Percentiles rank a stretch among this genome's conserved stretches.
phyloP scores from a whole-genome alignment of 192 early-diverging fungal genomes.

The Umbelopsis isabellina region DNA sequence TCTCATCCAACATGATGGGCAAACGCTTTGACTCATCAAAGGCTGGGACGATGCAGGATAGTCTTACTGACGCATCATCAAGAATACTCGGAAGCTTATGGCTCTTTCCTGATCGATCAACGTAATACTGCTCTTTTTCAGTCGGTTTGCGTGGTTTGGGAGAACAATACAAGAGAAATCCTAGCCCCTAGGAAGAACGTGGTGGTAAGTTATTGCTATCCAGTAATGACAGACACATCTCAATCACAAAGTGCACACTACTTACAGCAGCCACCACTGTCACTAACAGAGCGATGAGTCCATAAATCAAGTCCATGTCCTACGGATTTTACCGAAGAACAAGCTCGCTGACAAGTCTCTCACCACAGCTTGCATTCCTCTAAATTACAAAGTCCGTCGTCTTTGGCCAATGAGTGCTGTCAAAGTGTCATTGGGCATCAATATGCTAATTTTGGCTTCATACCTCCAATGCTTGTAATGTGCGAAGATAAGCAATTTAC shows the following conservation, averaged over 20 bases:
- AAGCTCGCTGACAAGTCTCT: background rate
- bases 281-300: background rate
- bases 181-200: conserved; percentile 35
- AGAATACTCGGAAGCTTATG: conserved; percentile 48
- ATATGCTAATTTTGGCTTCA: background rate
- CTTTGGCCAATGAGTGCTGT: conserved; percentile 1
- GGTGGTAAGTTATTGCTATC: background rate
- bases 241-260: background rate
- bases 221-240: too few relatives aligned
- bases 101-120: conserved; percentile 36
- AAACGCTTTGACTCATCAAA: conserved; percentile 89
- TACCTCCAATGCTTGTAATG: background rate
- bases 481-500: background rate
- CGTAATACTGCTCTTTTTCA: conserved; percentile 57
- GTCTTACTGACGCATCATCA: conserved; percentile 51
- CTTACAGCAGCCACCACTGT: background rate
- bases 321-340: conserved; percentile 14
- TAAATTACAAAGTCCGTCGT: background rate
- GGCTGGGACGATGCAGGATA: conserved; percentile 88
- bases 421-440: conserved; percentile 12
- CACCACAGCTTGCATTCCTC: too few relatives aligned
- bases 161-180: conserved; percentile 32
- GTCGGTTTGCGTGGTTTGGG: conserved; percentile 52
- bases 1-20: conserved; percentile 84
- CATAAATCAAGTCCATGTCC: conserved; percentile 11